A percentile compares a stretch with the other conserved stretches of the same genome.
Conservation (phyloP, 345 rosid genomes). For the Gossypium raimondii region DNA sequence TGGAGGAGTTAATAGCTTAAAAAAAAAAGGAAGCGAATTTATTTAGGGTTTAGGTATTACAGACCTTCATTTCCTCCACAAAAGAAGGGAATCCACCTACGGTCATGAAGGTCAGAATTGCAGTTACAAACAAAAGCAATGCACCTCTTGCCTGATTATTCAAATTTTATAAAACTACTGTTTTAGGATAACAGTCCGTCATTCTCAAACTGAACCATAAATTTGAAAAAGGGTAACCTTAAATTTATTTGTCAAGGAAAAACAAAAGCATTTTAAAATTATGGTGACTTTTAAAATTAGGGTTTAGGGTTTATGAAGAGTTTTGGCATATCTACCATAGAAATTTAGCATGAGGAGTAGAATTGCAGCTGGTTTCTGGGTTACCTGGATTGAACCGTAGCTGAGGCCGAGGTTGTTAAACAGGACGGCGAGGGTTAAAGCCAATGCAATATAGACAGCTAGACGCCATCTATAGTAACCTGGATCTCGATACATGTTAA, state of each 20-base stretch:
- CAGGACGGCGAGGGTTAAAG: constrained; percentile 35
- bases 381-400: constrained; percentile 22
- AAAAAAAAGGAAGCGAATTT: too few relatives aligned
- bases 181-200: too few relatives aligned
- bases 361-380: too few relatives aligned
- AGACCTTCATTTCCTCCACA: constrained; percentile 53
- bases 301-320: too few relatives aligned
- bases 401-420: constrained; percentile 21
- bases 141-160: constrained; percentile 38
- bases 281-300: too few relatives aligned
- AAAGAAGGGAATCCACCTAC: constrained; percentile 57
- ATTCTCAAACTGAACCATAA: too few relatives aligned
- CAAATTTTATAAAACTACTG: neutral
- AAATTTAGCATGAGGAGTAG: too few relatives aligned
- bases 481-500: constrained; percentile 55
- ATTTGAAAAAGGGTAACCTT: too few relatives aligned
- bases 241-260: too few relatives aligned
- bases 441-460: constrained; percentile 34
- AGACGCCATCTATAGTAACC: constrained; percentile 57
- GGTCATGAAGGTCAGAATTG: constrained; percentile 42
- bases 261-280: too few relatives aligned
- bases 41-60: neutral
- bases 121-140: constrained; percentile 33
- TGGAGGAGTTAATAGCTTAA: too few relatives aligned
- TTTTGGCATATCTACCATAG: too few relatives aligned